Evolutionary conservation across 1,284 basidiomycete genomes (phyloP), one percentile per base, ranked within the genome.

Genomic region (Ceratobasidium sp.): DNA sequence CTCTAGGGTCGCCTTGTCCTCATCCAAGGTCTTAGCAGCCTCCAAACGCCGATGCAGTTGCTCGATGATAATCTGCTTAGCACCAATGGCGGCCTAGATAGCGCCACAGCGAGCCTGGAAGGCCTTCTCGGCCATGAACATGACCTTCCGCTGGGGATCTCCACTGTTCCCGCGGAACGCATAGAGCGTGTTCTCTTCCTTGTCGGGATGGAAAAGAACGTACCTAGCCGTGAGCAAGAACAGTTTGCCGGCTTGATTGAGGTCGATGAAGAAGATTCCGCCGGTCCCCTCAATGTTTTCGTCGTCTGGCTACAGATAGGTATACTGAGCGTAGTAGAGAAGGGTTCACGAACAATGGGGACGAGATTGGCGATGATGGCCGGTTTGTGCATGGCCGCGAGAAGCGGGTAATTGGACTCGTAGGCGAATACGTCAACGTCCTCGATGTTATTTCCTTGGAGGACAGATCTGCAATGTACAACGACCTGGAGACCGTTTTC

Each of bases 401-500:
- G 6, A 43, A 4, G 59, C 45, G 14, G 21, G 48, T 10, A 21
- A 46, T 55, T 41, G 34, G 59, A 72, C 34, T 26, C 32, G 45
- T 36, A 26, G 26, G 72, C 30, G 16, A 32, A 21, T 21, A 67
- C 34, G 50, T 69, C 45, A 39, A 69, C 28, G 72, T 73, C 70
- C 48, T 12, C 43, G 45, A 73, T 70, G 41, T 57, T 62, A 50
- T 70, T 52, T 6, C 61, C 46, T n/a, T 50, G 30, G 16, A 77
- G 50, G 45, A 77, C 48, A 21, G 34, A 23, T 1, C 48, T 36
- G 74, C 75, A 76, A 26, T 58, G 21, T 43, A 73, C 0, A 18
- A 59, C 75, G 36, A 71, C 59, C 4, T 41, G 60, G 59, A 65
- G 28, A 26, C 74, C 76, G 3, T 65, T 53, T 32, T 70, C 61